Evolutionary conservation across 129 eudicot genomes (phyloP).

Genomic region (Pseudognaphalium luteoalbum): DNA sequence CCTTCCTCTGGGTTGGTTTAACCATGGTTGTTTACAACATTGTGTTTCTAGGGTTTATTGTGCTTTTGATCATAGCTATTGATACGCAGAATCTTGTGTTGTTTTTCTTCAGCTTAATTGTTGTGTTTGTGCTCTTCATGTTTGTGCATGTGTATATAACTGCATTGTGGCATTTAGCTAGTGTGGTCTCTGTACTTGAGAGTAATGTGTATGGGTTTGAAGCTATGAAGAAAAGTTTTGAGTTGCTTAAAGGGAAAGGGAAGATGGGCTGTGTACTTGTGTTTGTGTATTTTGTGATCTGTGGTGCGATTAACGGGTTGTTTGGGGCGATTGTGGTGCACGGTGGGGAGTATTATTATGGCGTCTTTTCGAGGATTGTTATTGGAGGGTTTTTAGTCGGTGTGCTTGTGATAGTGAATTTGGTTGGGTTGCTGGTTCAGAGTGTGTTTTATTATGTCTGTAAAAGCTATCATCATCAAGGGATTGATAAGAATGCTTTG

Average conservation of each 20-base stretch:
- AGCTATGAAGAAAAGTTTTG: conserved; percentile 82
- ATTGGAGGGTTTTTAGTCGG: conserved; percentile 92
- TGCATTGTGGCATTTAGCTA: conserved; percentile 84
- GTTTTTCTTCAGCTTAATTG: conserved; percentile 48
- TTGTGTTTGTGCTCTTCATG: conserved; percentile 55
- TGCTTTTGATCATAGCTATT: conserved; percentile 58
- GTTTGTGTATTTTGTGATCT: conserved; percentile 56
- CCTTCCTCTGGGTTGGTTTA: conserved; percentile 71
- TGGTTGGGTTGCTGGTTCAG: conserved; percentile 81
- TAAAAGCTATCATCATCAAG: conserved; percentile 83
- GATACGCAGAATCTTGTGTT: conserved; percentile 54
- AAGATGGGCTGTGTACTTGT: conserved; percentile 60
- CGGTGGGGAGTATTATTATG: conserved; percentile 60
- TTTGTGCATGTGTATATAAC: conserved; percentile 83
- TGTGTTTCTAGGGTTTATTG: conserved; percentile 51
- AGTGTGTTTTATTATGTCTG: conserved; percentile 94
- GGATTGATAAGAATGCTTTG: conserved; percentile 72
- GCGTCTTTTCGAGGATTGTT: conserved; percentile 60
- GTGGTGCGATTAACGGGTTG: conserved; percentile 67
- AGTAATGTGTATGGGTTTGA: conserved; percentile 60
- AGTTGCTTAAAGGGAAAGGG: conserved; percentile 60
- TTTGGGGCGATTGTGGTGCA: conserved; percentile 74
- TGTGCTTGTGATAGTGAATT: conserved; percentile 75
- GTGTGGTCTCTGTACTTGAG: conserved; percentile 83
- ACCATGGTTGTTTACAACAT: conserved; percentile 61